Base-by-base conservation (phyloP, 108 stramenopile genomes). In the Pelagomonas calceolata region DNA sequence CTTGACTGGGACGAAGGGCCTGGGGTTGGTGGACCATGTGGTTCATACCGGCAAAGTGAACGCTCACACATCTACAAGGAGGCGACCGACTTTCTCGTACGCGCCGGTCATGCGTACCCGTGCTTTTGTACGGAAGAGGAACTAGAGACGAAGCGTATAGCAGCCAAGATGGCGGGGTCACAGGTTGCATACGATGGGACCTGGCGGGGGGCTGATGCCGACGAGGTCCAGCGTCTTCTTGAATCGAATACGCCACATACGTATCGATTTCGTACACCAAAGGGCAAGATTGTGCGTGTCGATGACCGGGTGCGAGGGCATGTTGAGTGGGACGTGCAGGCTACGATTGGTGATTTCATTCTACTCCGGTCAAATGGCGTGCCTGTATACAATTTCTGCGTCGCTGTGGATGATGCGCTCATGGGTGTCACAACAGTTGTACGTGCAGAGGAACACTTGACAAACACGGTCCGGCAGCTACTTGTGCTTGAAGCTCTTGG, bases 341-440 rank as follows among this genome's bases (percentile, higher is more conserved):
- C 93, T 0, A 94, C 94, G 10, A 92, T 97, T 36, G 96, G 96
- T 0, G 96, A 97, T 76, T 97, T 97, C 78, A 95, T 97, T 73
- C 73, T 97, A 36, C 74, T 97, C 65, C 90, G 96, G 45, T 92
- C 91, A 16, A 85, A 79, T 30, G 94, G 94, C 44, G 88, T 97
- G 30, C 96, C 96, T 0, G 94, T 97, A 0, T 97, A 97, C 85
- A 97, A 97, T 86, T 97, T 97, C 85, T 97, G 96, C 77, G 96
- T 97, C 4, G 94, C 96, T 26, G 94, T 97, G 26, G 96, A 97
- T 75, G 96, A 97, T 79, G 94, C 94, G 32, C 51, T 75, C 63
- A 97, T 97, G 96, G 92, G 91, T 36, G 90, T 97, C 69, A 93
- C 94, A 18, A 94, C 94, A 15, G 96, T 97, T 18, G 88, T 97